Base-by-base conservation (phyloP, 805 yeast genomes). In the Candida dendrica region DNA sequence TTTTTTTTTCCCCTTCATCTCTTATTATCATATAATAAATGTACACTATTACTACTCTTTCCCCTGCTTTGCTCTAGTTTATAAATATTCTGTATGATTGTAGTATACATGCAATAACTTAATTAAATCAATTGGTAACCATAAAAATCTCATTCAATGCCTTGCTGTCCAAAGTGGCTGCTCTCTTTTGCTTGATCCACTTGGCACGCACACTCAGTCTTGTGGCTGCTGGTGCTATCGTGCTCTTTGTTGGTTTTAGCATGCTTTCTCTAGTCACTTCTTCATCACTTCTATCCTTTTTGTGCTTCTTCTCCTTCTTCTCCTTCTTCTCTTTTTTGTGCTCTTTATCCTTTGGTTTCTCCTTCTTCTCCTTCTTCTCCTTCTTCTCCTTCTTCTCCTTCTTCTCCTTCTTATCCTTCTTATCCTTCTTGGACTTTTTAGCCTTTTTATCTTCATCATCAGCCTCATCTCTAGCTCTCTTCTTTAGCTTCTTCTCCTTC, bases 101-200 rank as follows among this genome's bases (percentile, higher is more conserved):
- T n/a, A n/a, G n/a, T n/a, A n/a, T n/a, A n/a, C n/a, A n/a, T n/a
- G n/a, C n/a, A n/a, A n/a, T n/a, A n/a, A n/a, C n/a, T n/a, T n/a
- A n/a, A n/a, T n/a, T n/a, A n/a, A 22, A 3, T 48, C 60, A 68
- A 47, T 70, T 74, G 22, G 83, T 69, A 37, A 89, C 77, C 97
- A 91, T 91, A 58, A 91, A 86, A 44, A 91, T 91, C 63, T 91
- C 98, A 52, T 86, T 88, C 47, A 91, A 71, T 13, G 96, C 89
- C 60, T 87, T 81, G 3, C 84, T 74, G 59, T 91, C 98, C 80
- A 84, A 77, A 0, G 90, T 88, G 1, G 97, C 91, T 10, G 95
- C 93, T 53, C 93, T 75, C 60, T 91, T 91, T 60, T 89, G 95
- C 50, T 74, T 82, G 42, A 91, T 90, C 82, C 88, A 90, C 60